These are phyloP conservation scores for Apiosordaria backusii DNA, from an alignment of 495 filamentous ascomycete species.

Conservation along the genomic window DNA sequence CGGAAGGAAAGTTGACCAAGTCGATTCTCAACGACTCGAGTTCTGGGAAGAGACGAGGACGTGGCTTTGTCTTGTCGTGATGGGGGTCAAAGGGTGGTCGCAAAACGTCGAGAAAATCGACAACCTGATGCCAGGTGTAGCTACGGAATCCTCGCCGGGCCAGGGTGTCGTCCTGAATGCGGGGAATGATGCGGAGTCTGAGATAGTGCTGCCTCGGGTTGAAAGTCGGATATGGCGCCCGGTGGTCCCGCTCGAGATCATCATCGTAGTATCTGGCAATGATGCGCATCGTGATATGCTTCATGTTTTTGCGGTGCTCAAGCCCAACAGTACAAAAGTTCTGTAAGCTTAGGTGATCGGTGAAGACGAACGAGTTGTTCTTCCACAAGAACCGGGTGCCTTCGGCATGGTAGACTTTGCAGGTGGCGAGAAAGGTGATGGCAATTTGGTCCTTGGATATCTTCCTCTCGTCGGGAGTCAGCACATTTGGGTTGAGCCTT, in stretches of 20 bases:
- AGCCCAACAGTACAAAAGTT: slow-evolving; percentile 37
- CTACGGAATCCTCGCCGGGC: slow-evolving; percentile 42
- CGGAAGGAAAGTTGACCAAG: slow-evolving; percentile 44
- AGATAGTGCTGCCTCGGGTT: slow-evolving; percentile 19
- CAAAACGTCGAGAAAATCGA: slow-evolving; percentile 43
- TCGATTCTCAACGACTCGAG: slow-evolving; percentile 44
- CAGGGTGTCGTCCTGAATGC: slow-evolving; percentile 34
- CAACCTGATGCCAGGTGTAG: slow-evolving; percentile 47
- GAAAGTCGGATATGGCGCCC: slow-evolving; percentile 18
- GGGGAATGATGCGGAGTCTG: slow-evolving; percentile 30
- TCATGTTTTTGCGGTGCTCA: slow-evolving; percentile 34
- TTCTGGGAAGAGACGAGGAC: slow-evolving; percentile 40
- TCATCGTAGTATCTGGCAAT: slow-evolving; percentile 48
- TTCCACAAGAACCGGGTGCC: slow-evolving; percentile 40
- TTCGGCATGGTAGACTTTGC: slow-evolving; percentile 39
- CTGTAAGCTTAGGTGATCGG: slow-evolving; percentile 37
- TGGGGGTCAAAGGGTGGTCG: slow-evolving; percentile 35
- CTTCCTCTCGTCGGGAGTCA: slow-evolving; percentile 34
- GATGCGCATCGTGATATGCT: slow-evolving; percentile 42
- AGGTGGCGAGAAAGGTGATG: slow-evolving; percentile 43
- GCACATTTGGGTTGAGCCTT: slow-evolving; percentile 30
- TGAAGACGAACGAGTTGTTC: slow-evolving; percentile 49
- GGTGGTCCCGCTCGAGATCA: slow-evolving; percentile 34
- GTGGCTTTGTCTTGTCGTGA: slow-evolving; percentile 21
- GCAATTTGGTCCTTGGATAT: slow-evolving; percentile 34